Evolutionary conservation across 768 basidiomycete species (phyloP).

Genomic region (Ramaria sp.): DNA sequence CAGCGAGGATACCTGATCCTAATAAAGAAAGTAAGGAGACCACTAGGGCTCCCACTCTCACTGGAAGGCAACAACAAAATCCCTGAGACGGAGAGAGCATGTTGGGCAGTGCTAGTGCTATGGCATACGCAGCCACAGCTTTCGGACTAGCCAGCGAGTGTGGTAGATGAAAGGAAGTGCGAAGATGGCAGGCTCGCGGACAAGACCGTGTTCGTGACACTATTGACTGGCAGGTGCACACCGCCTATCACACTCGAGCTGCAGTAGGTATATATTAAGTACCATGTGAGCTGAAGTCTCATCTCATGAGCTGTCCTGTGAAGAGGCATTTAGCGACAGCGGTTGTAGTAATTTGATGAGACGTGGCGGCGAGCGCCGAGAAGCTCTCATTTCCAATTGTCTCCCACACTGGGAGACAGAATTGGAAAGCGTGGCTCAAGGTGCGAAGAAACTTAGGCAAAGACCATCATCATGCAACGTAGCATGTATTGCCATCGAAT

Average conservation of each 20-base stretch:
- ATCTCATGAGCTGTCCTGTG: not conserved
- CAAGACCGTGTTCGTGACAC: not conserved
- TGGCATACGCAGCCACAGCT: not conserved
- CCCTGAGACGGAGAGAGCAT: conserved; percentile 3
- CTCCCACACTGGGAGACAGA: not conserved
- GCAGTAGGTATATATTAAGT: not conserved
- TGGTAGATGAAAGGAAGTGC: not conserved
- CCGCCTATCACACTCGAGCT: not conserved
- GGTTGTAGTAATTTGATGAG: not conserved
- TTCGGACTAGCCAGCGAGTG: not conserved
- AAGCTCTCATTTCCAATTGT: no score
- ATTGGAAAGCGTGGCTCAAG: not conserved
- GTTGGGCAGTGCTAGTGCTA: not conserved
- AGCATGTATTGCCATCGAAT: no score
- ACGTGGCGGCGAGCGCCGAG: not conserved
- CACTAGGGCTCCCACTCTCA: conserved; percentile 5
- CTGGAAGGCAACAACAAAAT: conserved; percentile 2
- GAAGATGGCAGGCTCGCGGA: not conserved
- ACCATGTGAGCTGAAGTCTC: not conserved
- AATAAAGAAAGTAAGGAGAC: not conserved
- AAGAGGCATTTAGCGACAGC: not conserved
- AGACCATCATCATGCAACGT: not conserved
- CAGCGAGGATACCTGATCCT: conserved; percentile 1
- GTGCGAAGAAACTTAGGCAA: not conserved
- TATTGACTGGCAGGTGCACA: not conserved